These are phyloP conservation scores for Cytospora piceicola DNA, from an alignment of 2,329 filamentous ascomycete genomes.

Conservation along the genomic window DNA sequence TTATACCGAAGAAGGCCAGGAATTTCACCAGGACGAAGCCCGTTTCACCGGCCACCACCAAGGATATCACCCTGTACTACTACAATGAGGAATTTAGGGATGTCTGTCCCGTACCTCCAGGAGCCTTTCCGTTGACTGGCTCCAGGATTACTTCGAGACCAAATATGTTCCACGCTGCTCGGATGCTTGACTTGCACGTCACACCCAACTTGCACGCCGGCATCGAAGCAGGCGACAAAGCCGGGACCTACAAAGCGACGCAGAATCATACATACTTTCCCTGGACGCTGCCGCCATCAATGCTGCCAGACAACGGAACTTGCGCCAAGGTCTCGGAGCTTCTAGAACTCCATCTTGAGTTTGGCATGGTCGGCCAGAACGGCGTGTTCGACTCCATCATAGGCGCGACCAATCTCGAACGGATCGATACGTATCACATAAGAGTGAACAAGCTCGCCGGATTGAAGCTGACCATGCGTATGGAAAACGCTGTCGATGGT, in stretches of 20 bases:
- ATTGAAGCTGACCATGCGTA: slow-evolving; percentile 68
- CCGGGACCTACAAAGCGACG: slow-evolving; percentile 49
- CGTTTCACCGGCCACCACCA: slow-evolving; percentile 28
- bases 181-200: slow-evolving; percentile 78
- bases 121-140: slow-evolving; percentile 66
- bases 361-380: slow-evolving; percentile 54
- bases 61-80: slow-evolving; percentile 38
- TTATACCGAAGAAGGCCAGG: slow-evolving; percentile 66
- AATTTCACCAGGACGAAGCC: slow-evolving; percentile 34
- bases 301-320: slow-evolving; percentile 77
- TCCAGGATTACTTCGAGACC: slow-evolving; percentile 78
- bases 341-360: slow-evolving; percentile 70
- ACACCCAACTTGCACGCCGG: slow-evolving; percentile 67
- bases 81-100: slow-evolving; percentile 54
- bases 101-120: slow-evolving; percentile 68
- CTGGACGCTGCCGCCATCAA: slow-evolving; percentile 81
- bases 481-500: slow-evolving; percentile 55
- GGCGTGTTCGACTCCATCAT: slow-evolving; percentile 52
- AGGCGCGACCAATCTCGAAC: slow-evolving; percentile 52
- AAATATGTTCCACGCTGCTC: slow-evolving; percentile 88
- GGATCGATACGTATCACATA: slow-evolving; percentile 50
- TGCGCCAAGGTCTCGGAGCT: slow-evolving; percentile 73
- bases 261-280: slow-evolving; percentile 87
- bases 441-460: slow-evolving; percentile 58
- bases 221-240: slow-evolving; percentile 49